These are phyloP conservation scores for Fusarium camptoceras DNA, from an alignment of 2,329 filamentous ascomycete genomes.

Conservation along the genomic window DNA sequence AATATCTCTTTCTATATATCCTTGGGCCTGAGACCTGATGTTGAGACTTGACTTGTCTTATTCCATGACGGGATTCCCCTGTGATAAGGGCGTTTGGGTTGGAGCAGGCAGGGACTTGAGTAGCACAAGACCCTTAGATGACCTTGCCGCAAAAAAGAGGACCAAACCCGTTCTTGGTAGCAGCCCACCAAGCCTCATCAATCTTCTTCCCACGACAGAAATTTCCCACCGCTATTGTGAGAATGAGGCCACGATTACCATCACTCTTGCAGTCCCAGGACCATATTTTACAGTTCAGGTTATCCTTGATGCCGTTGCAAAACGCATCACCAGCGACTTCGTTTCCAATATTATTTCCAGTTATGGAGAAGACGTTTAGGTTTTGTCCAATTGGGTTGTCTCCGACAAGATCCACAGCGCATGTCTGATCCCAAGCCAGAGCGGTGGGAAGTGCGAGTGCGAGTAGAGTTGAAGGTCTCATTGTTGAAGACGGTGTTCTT, in stretches of 20 bases:
- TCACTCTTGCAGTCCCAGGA: slow-evolving; percentile 4
- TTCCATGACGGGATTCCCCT: neutral
- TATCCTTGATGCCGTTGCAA: slow-evolving; percentile 3
- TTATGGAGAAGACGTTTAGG: too few species aligned
- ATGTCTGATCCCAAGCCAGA: neutral
- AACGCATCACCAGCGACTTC: slow-evolving; percentile 1
- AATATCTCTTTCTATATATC: neutral
- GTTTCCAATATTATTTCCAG: neutral
- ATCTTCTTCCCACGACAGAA: neutral
- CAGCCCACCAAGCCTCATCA: slow-evolving; percentile 1
- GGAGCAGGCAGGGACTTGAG: neutral
- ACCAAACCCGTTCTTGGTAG: neutral
- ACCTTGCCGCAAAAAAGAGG: neutral
- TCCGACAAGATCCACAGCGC: too few species aligned
- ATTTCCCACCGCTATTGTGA: too few species aligned
- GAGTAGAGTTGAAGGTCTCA: neutral
- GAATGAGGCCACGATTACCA: neutral
- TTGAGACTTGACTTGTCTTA: neutral
- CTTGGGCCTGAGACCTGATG: neutral
- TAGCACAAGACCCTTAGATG: neutral
- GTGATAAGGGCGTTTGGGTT: neutral
- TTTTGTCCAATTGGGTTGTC: neutral
- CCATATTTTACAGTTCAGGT: neutral
- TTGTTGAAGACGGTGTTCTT: neutral
- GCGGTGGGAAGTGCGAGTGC: neutral